phyloP scores from a whole-genome alignment of 345 rosid genomes.

The Raphanus raphanistrum region DNA sequence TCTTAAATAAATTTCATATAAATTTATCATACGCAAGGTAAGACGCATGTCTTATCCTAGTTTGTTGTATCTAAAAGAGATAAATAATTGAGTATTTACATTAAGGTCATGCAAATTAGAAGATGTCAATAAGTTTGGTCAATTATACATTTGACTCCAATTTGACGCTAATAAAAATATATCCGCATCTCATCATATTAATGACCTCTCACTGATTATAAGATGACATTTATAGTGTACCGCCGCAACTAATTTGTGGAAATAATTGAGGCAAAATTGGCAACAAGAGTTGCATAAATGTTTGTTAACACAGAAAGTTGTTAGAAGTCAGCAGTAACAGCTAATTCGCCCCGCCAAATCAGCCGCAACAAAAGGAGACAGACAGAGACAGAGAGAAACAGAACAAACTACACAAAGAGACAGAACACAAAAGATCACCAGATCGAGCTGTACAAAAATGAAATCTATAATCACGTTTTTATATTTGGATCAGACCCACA shows the following conservation, averaged over 20 bases:
- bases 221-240: constrained; percentile 28
- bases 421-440: constrained; percentile 28
- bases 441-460: constrained; percentile 23
- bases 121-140: background rate
- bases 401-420: constrained; percentile 19
- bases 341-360: constrained; percentile 26
- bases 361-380: constrained; percentile 30
- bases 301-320: background rate
- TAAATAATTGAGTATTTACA: background rate
- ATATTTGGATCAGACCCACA: constrained; percentile 14
- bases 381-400: constrained; percentile 13
- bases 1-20: too few species aligned
- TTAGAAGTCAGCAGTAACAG: constrained; percentile 32
- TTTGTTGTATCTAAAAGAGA: too few species aligned
- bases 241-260: constrained; percentile 23
- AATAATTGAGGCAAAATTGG: constrained; percentile 21
- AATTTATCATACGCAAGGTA: too few species aligned
- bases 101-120: background rate
- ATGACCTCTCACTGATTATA: constrained; percentile 18
- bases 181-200: background rate
- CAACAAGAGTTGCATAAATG: background rate
- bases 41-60: too few species aligned
- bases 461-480: constrained; percentile 22
- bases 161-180: constrained; percentile 18
- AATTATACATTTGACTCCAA: constrained; percentile 6